Evolutionary conservation across 768 basidiomycete genomes (phyloP), one percentile per base, ranked within the genome.

Genomic region (Arthromyces matolae): DNA sequence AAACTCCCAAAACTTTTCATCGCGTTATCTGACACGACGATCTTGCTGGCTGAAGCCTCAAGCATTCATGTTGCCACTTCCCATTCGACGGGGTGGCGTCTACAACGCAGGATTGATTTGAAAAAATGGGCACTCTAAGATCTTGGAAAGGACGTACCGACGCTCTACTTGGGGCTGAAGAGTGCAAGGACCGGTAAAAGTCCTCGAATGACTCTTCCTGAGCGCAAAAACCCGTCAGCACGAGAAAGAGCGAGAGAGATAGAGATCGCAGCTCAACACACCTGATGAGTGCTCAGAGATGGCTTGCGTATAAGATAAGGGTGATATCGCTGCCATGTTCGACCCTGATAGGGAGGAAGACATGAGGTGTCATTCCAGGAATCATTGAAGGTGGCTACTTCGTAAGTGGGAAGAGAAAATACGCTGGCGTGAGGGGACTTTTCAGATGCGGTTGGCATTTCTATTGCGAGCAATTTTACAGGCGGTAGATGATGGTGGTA

Each of bases 311-410:
- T 29, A n/a, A n/a, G n/a, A 29, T 58, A 58, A 1, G 56, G 56
- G 29, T 55, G 56, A 20, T 38, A 55, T 12, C 56, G 50, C 2
- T 36, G 27, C 8, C 50, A 45, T 18, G 50, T 45, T 4, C 56
- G 51, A n/a, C 20, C 28, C 31, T 45, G 47, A 18, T 58, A 58
- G 0, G 51, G 32, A 0, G 56, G 56, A 5, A 58, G 45, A 19
- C 56, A 45, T 22, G 47, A 50, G 3, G 56, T 48, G 35, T 58
- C 56, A 13, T 37, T 46, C 31, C 46, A 53, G 8, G 52, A 35
- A 35, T 47, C 45, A 1, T 42, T 23, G 2, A 24, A 28, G 34
- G 43, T 48, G 8, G 47, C 55, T 3, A 47, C 24, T 7, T 53
- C 42, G 29, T 47, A 56, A 18, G 29, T 36, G 4, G 49, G 55